phyloP scores from a whole-genome alignment of 345 rosid genomes.

The Boechera retrofracta region DNA sequence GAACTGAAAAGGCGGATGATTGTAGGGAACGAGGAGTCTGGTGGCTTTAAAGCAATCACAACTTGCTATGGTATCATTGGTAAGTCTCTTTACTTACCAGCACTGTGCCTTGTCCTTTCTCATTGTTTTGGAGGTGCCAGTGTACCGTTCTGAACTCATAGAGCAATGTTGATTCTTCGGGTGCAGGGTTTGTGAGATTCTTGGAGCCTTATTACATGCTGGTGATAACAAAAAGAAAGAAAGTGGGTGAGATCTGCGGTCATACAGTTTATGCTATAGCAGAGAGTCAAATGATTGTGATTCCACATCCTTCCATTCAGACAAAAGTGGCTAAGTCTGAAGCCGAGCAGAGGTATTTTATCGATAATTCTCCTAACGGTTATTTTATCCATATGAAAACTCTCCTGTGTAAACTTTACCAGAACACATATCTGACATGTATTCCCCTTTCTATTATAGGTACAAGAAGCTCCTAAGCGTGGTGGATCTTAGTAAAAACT shows the following conservation, averaged over 20 bases:
- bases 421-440: constrained; percentile 14
- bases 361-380: constrained; percentile 49
- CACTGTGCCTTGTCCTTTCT: neutral
- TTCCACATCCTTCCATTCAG: constrained; percentile 62
- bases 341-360: constrained; percentile 69
- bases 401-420: constrained; percentile 3
- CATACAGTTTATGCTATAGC: constrained; percentile 67
- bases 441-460: constrained; percentile 48
- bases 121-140: neutral
- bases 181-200: constrained; percentile 80
- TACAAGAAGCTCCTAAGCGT: constrained; percentile 88
- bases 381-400: constrained; percentile 52
- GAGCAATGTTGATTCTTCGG: constrained; percentile 6
- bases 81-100: constrained; percentile 34
- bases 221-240: constrained; percentile 77
- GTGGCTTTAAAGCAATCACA: constrained; percentile 72
- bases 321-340: constrained; percentile 68
- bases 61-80: constrained; percentile 88
- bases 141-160: constrained; percentile 21
- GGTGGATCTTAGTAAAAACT: constrained; percentile 92
- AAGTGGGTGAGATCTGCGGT: constrained; percentile 83
- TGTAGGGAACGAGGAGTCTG: constrained; percentile 61
- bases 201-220: constrained; percentile 93
- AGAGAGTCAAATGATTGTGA: constrained; percentile 67
- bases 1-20: constrained; percentile 64